A percentile compares a stretch with the other conserved stretches of the same genome.
phyloP scores from a whole-genome alignment of 441 rosid genomes.

The Syzygium syzygioides region DNA sequence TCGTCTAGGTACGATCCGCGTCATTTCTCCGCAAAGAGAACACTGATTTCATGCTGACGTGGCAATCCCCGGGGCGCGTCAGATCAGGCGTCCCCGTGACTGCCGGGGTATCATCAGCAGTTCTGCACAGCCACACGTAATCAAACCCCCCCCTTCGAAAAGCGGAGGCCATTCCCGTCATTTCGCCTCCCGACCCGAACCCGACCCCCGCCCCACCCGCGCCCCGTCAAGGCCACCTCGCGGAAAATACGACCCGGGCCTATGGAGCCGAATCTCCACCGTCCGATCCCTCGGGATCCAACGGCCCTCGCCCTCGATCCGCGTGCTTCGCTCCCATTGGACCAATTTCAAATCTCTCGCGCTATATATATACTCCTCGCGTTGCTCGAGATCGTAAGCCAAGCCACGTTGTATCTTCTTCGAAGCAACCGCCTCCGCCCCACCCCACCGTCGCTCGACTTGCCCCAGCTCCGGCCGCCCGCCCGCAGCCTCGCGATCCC shows the following conservation, averaged over 20 bases:
- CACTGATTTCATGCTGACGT: not conserved
- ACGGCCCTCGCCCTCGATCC: not conserved
- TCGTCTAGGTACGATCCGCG: too few relatives aligned
- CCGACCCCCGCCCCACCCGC: not conserved
- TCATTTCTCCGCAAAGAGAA: not conserved
- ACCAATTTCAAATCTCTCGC: not conserved
- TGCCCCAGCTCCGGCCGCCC: not conserved
- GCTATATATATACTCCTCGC: slow-evolving; percentile 10
- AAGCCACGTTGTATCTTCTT: not conserved
- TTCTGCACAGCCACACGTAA: not conserved
- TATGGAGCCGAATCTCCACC: not conserved
- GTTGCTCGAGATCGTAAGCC: not conserved
- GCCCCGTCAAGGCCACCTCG: not conserved
- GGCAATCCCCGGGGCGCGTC: not conserved
- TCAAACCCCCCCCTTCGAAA: not conserved
- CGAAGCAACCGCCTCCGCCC: not conserved
- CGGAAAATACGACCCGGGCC: not conserved
- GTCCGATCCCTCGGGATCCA: not conserved
- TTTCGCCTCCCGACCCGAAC: not conserved
- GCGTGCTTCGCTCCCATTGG: slow-evolving; percentile 2
- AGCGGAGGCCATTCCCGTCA: not conserved
- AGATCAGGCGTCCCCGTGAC: not conserved
- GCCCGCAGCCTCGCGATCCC: not conserved
- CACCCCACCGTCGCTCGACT: not conserved
- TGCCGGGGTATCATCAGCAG: not conserved